Conservation (phyloP, 441 rosid genomes). For the Populus hybrid region DNA sequence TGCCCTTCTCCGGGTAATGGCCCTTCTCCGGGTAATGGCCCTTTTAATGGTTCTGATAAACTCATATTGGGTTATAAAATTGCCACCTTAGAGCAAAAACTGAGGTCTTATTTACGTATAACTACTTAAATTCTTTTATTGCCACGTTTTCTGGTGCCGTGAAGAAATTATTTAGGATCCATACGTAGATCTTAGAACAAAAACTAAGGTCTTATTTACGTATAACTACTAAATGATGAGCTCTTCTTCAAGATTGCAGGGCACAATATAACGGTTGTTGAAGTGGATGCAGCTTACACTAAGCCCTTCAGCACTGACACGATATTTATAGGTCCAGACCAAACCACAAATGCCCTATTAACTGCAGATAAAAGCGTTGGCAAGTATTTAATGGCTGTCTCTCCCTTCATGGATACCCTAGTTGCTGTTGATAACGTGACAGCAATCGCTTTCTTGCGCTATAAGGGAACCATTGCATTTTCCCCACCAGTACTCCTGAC, state of each 20-base stretch:
- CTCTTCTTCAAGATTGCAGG: conserved; percentile 81
- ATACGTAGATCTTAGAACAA: neutral
- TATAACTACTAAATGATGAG: too few relatives aligned
- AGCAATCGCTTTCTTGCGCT: conserved; percentile 57
- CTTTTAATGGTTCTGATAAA: neutral
- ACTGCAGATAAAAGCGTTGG: conserved; percentile 46
- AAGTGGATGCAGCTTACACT: conserved; percentile 85
- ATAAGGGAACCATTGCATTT: conserved; percentile 48
- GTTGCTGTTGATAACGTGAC: conserved; percentile 70
- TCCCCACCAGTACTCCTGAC: conserved; percentile 44
- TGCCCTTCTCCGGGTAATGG: conserved; percentile 61
- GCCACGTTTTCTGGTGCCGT: neutral
- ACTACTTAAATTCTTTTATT: too few relatives aligned
- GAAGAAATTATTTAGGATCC: neutral
- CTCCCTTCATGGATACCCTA: conserved; percentile 81
- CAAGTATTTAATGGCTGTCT: conserved; percentile 54
- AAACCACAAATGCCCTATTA: conserved; percentile 71
- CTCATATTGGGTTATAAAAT: neutral
- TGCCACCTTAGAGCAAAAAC: neutral
- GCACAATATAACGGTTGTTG: conserved; percentile 71
- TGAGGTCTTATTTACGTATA: neutral
- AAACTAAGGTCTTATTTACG: too few relatives aligned
- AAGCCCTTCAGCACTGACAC: conserved; percentile 63
- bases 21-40: conserved; percentile 39
- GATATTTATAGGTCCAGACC: conserved; percentile 70